Evolutionary conservation across 1,139 yeast genomes (phyloP).

Genomic region (Scheffersomyces titani): DNA sequence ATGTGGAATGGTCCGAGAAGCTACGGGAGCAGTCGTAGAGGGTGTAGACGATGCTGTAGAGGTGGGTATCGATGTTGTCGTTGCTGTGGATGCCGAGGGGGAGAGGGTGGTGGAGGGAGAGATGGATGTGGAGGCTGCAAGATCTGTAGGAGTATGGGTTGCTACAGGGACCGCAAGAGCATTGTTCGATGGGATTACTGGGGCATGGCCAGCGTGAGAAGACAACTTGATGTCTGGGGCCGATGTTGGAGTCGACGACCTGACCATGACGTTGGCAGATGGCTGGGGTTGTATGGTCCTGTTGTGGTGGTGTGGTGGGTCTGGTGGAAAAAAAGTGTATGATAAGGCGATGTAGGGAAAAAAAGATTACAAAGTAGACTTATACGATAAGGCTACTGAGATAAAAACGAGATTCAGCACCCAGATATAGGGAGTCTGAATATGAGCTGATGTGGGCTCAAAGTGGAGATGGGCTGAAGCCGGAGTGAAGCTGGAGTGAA

Average conservation of each 20-base stretch:
- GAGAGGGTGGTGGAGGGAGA: background rate
- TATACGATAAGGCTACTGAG: background rate
- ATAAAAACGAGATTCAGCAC: background rate
- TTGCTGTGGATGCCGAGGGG: background rate
- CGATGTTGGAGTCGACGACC: background rate
- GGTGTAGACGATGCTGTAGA: background rate
- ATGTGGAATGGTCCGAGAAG: background rate
- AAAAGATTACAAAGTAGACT: background rate
- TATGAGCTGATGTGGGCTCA: background rate
- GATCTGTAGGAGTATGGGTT: background rate
- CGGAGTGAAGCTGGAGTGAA: background rate
- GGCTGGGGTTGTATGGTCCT: background rate
- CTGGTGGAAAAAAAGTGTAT: background rate
- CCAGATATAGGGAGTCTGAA: background rate
- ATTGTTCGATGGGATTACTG: background rate
- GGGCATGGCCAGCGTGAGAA: background rate
- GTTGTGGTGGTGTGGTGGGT: background rate
- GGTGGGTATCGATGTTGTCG: background rate
- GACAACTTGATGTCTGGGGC: background rate
- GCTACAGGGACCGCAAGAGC: background rate
- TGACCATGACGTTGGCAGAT: background rate
- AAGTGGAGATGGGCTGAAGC: background rate
- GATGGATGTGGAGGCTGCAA: conserved; percentile 2
- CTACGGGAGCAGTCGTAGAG: too few relatives aligned
- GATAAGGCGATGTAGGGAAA: background rate